phyloP scores from a whole-genome alignment of 768 basidiomycete species.

The Boletus tomentosulus region DNA sequence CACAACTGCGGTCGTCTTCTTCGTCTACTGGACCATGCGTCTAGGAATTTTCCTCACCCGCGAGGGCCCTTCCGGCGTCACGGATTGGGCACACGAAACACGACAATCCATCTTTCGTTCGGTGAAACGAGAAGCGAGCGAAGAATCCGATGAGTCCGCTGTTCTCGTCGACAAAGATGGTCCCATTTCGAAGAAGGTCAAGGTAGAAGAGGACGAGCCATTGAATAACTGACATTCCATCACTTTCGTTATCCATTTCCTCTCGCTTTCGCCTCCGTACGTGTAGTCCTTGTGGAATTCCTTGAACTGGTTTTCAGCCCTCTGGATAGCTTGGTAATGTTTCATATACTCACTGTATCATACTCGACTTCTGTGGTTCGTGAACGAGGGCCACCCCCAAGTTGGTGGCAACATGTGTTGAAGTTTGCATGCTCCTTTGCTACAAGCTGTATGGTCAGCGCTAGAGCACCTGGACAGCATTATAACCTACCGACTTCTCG shows the following conservation, averaged over 20 bases:
- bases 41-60: slow-evolving; percentile 34
- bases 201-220: slow-evolving; percentile 17
- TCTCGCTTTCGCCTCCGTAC: not conserved
- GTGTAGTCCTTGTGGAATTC: not conserved
- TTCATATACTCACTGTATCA: no score
- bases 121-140: slow-evolving; percentile 15
- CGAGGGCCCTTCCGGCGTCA: slow-evolving; percentile 30
- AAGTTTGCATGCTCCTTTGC: no score
- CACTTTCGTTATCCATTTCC: not conserved
- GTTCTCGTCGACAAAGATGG: slow-evolving; percentile 21
- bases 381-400: no score
- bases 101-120: slow-evolving; percentile 17
- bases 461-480: no score
- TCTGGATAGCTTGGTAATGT: not conserved
- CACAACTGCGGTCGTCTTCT: slow-evolving; percentile 29
- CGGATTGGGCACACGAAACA: slow-evolving; percentile 30
- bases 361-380: no score
- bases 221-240: not conserved
- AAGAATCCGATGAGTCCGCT: slow-evolving; percentile 24
- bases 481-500: no score
- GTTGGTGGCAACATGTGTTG: no score
- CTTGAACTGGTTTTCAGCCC: not conserved
- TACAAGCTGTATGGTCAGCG: no score
- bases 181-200: slow-evolving; percentile 17
- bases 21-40: slow-evolving; percentile 31